Conservation (phyloP, 192 early-diverging fungal species). For the Lunasporangiospora selenospora region DNA sequence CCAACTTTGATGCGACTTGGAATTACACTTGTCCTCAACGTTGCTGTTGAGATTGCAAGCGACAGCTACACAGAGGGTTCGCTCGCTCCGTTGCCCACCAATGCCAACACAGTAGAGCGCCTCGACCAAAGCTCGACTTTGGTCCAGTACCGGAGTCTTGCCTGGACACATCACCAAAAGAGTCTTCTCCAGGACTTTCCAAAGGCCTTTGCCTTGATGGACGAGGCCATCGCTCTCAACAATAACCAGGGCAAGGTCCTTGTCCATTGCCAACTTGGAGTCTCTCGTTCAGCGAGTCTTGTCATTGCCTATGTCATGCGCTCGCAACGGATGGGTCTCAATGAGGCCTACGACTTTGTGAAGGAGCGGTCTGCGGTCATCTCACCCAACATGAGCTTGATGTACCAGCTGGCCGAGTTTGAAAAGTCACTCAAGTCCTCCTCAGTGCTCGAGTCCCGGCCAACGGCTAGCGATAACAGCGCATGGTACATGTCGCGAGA, state of each 20-base stretch:
- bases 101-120: slow-evolving; percentile 54
- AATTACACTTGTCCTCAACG: slow-evolving; percentile 73
- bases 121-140: too few species aligned
- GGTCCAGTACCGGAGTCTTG: slow-evolving; percentile 64
- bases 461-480: neutral
- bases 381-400: slow-evolving; percentile 47
- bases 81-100: too few species aligned
- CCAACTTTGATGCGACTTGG: slow-evolving; percentile 52
- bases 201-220: slow-evolving; percentile 69
- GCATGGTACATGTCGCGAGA: neutral
- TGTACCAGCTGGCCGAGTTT: slow-evolving; percentile 47
- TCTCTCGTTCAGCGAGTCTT: slow-evolving; percentile 72
- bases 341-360: slow-evolving; percentile 63
- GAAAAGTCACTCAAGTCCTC: slow-evolving; percentile 35
- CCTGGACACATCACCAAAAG: slow-evolving; percentile 79
- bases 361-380: slow-evolving; percentile 38
- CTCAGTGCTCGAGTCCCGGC: too few species aligned
- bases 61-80: neutral
- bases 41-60: slow-evolving; percentile 72
- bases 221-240: slow-evolving; percentile 51
- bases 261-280: slow-evolving; percentile 76
- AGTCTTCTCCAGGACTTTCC: slow-evolving; percentile 66
- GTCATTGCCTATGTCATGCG: slow-evolving; percentile 77
- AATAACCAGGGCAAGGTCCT: slow-evolving; percentile 60
- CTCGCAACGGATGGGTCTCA: slow-evolving; percentile 49